phyloP scores from a whole-genome alignment of 2,329 filamentous ascomycete genomes.

The Pseudocercospora fuligena region DNA sequence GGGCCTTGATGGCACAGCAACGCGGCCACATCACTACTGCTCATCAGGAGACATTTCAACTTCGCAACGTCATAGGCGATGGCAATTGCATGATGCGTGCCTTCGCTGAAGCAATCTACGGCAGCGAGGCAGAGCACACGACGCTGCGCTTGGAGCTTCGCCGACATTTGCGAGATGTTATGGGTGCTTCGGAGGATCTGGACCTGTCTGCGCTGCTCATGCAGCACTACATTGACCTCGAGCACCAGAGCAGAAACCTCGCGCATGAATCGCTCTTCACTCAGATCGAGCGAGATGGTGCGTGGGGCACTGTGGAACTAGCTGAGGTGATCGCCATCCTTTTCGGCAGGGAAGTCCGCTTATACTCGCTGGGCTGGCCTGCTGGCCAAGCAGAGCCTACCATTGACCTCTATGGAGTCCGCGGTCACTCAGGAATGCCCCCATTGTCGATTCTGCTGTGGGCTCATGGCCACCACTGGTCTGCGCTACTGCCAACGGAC shows the following conservation, averaged over 20 bases:
- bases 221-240: not conserved
- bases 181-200: not conserved
- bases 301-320: not conserved
- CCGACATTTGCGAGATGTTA: not conserved
- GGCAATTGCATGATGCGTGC: not conserved
- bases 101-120: not conserved
- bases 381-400: not conserved
- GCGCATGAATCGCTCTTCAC: not conserved
- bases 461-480: not conserved
- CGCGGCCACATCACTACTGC: not conserved
- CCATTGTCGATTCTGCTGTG: not conserved
- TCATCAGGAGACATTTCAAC: not conserved
- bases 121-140: not conserved
- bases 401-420: not conserved
- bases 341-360: not conserved
- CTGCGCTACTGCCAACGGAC: not conserved
- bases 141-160: not conserved
- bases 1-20: not conserved
- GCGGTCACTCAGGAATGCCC: not conserved
- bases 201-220: not conserved
- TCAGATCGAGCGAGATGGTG: not conserved
- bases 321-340: not conserved
- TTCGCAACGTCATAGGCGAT: not conserved
- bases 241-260: not conserved
- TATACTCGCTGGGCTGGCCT: not conserved